Evolutionary conservation across 208 protist genomes (phyloP), one percentile per base, ranked within the genome.

Genomic region (Acanthamoeba sp.): DNA sequence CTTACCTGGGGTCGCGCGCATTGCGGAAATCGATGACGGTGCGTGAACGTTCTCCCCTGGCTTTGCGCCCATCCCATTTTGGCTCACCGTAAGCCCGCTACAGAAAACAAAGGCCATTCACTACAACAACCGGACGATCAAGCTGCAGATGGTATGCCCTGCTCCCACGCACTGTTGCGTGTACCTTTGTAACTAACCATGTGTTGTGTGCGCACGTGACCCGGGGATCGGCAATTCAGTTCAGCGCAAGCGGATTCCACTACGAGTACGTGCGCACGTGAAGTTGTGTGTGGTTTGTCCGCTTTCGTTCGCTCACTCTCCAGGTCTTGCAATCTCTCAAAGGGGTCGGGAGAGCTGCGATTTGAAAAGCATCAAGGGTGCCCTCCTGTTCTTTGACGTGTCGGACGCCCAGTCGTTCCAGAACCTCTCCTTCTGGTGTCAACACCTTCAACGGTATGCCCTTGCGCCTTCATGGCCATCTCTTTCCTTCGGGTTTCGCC

Each of bases 361-460:
- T 24, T 32, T 64, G 57, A 64, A 64, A 24, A 64, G 57, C 27
- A 64, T 64, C 57, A 64, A 64, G 27, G 57, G 24, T 24, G 57
- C 57, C 24, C 57, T 64, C n/a, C 57, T 64, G 22, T 64, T 64
- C 57, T 64, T 64, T 24, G 57, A 64, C 27, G 57, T 64, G 57
- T 64, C 57, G 0, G 57, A 64, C 57, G 22, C 22, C 16, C 57
- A 64, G 57, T 64, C 57, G 27, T 64, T 64, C 57, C 57, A 64
- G n/a, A 64, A 64, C 57, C 57, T 64, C 57, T 64, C 57, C 57
- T 64, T 64, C 57, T 64, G 57, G 57, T 64, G 57, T 64, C 57
- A 64, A 29, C 57, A 64, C 57, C 57, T 64, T 5, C 57, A 64
- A 29, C 57, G 57, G 57, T 64, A 29, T 10, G 16, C 57, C 12